These are phyloP conservation scores for Pleurostoma richardsiae DNA, from an alignment of 2,329 filamentous ascomycete species.

Conservation along the genomic window DNA sequence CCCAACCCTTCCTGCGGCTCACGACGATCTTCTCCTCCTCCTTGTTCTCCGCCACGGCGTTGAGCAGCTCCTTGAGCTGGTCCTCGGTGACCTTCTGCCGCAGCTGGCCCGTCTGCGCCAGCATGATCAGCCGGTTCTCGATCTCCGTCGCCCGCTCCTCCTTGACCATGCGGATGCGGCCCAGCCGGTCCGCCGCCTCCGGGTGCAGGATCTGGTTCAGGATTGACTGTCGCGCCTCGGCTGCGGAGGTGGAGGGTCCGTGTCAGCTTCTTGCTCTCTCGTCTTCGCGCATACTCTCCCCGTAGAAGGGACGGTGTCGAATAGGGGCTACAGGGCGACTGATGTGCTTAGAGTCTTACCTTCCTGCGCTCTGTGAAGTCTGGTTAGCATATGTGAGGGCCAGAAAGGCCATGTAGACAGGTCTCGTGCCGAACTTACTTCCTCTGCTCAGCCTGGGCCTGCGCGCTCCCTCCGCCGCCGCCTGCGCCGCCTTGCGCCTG, in stretches of 20 bases:
- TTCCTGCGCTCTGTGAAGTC: slow-evolving; percentile 37
- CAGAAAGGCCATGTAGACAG: too few species aligned
- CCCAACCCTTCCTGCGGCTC: slow-evolving; percentile 74
- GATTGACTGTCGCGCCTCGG: slow-evolving; percentile 70
- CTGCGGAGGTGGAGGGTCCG: slow-evolving; percentile 22
- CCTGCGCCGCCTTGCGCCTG: slow-evolving; percentile 54
- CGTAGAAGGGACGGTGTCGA: not conserved
- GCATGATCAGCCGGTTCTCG: slow-evolving; percentile 87
- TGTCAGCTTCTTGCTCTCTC: slow-evolving; percentile 8
- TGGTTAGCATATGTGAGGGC: not conserved
- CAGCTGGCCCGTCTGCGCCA: slow-evolving; percentile 84
- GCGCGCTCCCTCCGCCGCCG: slow-evolving; percentile 37
- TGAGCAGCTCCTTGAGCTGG: slow-evolving; percentile 88
- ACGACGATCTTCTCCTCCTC: slow-evolving; percentile 84
- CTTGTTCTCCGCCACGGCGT: slow-evolving; percentile 74
- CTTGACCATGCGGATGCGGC: slow-evolving; percentile 93
- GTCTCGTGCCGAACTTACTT: slow-evolving; percentile 40
- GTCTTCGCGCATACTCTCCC: not conserved
- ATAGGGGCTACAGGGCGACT: not conserved
- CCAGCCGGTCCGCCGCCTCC: slow-evolving; percentile 86
- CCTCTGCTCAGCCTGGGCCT: slow-evolving; percentile 58
- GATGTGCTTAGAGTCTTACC: slow-evolving; percentile 18
- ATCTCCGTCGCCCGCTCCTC: slow-evolving; percentile 84
- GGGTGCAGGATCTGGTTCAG: slow-evolving; percentile 92
- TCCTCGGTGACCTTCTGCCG: slow-evolving; percentile 83